Conservation (phyloP, 2,329 filamentous ascomycete species). For the Boeremia lycopersici region DNA sequence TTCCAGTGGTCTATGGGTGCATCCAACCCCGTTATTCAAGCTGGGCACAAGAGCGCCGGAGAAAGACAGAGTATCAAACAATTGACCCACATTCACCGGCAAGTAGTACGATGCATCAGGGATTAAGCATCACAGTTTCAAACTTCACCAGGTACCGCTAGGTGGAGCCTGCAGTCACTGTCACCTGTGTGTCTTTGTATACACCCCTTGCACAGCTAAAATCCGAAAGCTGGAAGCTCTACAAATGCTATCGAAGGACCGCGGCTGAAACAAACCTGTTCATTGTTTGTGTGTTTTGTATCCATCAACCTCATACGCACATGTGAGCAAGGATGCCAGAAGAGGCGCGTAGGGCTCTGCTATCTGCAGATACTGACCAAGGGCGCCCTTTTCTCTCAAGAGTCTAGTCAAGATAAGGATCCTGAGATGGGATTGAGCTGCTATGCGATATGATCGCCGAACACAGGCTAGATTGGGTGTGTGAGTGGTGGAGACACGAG, state of each 20-base stretch:
- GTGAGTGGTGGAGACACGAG: not conserved
- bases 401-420: not conserved
- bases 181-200: not conserved
- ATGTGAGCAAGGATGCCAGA: not conserved
- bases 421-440: not conserved
- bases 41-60: no score
- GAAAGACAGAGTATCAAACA: not conserved
- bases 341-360: not conserved
- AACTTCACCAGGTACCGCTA: not conserved
- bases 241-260: not conserved
- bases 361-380: not conserved
- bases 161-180: not conserved
- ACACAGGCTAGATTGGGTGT: not conserved
- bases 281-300: not conserved
- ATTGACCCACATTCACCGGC: not conserved
- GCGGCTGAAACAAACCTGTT: not conserved
- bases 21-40: no score
- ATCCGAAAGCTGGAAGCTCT: not conserved
- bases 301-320: not conserved
- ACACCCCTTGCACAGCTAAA: not conserved
- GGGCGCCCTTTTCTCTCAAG: constrained; percentile 2
- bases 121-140: not conserved
- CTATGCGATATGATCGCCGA: constrained; percentile 5
- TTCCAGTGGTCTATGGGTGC: no score
- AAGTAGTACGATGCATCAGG: not conserved